These are phyloP conservation scores for Ceratocystis albifundus DNA, from an alignment of 2,329 filamentous ascomycete genomes.

Conservation along the genomic window DNA sequence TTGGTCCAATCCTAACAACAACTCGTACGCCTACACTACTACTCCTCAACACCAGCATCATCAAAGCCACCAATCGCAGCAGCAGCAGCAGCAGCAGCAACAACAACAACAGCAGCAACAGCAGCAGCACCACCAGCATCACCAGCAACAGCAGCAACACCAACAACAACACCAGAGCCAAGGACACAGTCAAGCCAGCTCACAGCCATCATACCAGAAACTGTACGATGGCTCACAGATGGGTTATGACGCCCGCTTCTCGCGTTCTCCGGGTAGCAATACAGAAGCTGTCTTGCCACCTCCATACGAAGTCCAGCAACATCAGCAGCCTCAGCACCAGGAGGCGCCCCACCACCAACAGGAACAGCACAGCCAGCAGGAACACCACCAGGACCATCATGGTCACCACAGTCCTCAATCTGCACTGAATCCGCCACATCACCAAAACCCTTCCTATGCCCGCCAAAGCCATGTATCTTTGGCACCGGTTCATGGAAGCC, in stretches of 20 bases:
- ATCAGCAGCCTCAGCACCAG: background rate
- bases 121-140: slow-evolving; percentile 33
- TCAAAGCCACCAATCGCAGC: slow-evolving; percentile 11
- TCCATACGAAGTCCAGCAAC: slow-evolving; percentile 53
- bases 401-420: background rate
- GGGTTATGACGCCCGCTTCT: slow-evolving; percentile 17
- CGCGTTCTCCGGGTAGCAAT: slow-evolving; percentile 38
- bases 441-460: slow-evolving; percentile 31
- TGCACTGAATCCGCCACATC: slow-evolving; percentile 46
- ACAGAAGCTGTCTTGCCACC: slow-evolving; percentile 54
- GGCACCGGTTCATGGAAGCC: slow-evolving; percentile 10
- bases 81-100: slow-evolving; percentile 26
- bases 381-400: background rate
- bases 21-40: slow-evolving; percentile 44
- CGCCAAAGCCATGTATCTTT: slow-evolving; percentile 23
- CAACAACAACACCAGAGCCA: slow-evolving; percentile 31
- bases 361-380: background rate
- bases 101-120: slow-evolving; percentile 16
- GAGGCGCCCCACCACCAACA: background rate
- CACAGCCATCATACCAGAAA: slow-evolving; percentile 25
- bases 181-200: slow-evolving; percentile 6
- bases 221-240: slow-evolving; percentile 17
- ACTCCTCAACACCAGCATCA: slow-evolving; percentile 31
- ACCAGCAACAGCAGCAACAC: slow-evolving; percentile 32
- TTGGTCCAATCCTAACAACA: slow-evolving; percentile 45